These are phyloP conservation scores for Malbranchea zuffiana DNA, from an alignment of 2,329 filamentous ascomycete species.

Conservation along the genomic window DNA sequence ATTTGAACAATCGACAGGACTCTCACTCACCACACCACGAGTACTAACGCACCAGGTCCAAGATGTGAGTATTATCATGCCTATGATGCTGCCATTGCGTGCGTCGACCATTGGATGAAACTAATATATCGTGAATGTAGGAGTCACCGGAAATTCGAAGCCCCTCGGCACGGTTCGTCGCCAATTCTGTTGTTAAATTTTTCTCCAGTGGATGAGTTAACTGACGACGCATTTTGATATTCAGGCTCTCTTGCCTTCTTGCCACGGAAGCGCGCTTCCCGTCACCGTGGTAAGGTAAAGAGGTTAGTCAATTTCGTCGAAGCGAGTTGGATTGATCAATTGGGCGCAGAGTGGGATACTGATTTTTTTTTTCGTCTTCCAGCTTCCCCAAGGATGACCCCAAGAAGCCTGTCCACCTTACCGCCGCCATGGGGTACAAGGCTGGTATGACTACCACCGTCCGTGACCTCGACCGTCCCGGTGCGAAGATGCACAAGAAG, in stretches of 20 bases:
- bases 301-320: slow-evolving; percentile 52
- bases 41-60: slow-evolving; percentile 40
- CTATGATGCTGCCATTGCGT: not conserved
- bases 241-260: slow-evolving; percentile 67
- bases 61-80: slow-evolving; percentile 31
- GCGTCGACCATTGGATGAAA: not conserved
- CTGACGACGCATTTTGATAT: slow-evolving; percentile 15
- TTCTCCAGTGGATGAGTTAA: not conserved
- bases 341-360: slow-evolving; percentile 16
- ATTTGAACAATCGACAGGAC: slow-evolving; percentile 22
- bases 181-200: slow-evolving; percentile 21
- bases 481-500: slow-evolving; percentile 99
- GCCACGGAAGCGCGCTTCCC: slow-evolving; percentile 82
- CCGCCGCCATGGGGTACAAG: slow-evolving; percentile 98
- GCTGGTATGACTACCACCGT: slow-evolving; percentile 99
- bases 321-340: not conserved
- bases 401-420: slow-evolving; percentile 99
- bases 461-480: slow-evolving; percentile 96
- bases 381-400: slow-evolving; percentile 99
- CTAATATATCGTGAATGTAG: slow-evolving; percentile 20
- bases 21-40: slow-evolving; percentile 31
- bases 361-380: slow-evolving; percentile 21
- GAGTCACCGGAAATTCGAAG: slow-evolving; percentile 63
- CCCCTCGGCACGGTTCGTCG: slow-evolving; percentile 88
- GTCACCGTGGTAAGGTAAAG: slow-evolving; percentile 97